phyloP scores from a whole-genome alignment of 2,329 filamentous ascomycete species.

The Xylaria sp. region DNA sequence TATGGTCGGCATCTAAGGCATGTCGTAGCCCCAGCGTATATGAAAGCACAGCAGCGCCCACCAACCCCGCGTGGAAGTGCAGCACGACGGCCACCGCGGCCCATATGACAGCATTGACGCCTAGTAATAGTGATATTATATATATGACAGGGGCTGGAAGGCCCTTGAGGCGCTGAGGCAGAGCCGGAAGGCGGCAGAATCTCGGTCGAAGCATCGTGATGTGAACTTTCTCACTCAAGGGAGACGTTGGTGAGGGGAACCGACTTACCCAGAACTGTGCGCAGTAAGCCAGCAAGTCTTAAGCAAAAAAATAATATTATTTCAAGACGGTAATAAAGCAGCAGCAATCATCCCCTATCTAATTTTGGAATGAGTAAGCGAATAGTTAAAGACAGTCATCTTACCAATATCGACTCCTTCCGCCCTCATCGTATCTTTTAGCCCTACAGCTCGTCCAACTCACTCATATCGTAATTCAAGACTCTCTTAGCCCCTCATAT shows the following conservation, averaged over 20 bases:
- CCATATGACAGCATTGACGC: slow-evolving; percentile 67
- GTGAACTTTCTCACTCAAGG: neutral
- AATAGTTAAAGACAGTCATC: neutral
- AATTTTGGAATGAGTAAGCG: neutral
- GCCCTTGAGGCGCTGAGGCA: slow-evolving; percentile 41
- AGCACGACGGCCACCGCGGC: slow-evolving; percentile 63
- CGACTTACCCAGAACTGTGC: slow-evolving; percentile 1
- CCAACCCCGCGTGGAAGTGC: slow-evolving; percentile 68
- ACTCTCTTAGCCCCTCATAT: slow-evolving; percentile 25
- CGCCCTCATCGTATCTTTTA: neutral
- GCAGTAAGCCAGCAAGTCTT: neutral
- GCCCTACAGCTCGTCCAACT: neutral
- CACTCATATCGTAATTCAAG: neutral
- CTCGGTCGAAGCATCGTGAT: slow-evolving; percentile 21
- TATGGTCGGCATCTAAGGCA: slow-evolving; percentile 97
- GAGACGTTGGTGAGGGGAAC: neutral
- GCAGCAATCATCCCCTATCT: neutral
- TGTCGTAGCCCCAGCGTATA: slow-evolving; percentile 92
- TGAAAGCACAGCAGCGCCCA: slow-evolving; percentile 83
- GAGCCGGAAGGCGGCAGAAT: slow-evolving; percentile 23
- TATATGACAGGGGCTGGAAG: slow-evolving; percentile 53
- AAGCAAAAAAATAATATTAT: neutral
- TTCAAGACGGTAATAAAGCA: neutral
- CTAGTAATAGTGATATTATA: slow-evolving; percentile 63
- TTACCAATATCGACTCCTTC: neutral